phyloP scores from a whole-genome alignment of 139 green algal genomes.

The Bryopsis sp. region DNA sequence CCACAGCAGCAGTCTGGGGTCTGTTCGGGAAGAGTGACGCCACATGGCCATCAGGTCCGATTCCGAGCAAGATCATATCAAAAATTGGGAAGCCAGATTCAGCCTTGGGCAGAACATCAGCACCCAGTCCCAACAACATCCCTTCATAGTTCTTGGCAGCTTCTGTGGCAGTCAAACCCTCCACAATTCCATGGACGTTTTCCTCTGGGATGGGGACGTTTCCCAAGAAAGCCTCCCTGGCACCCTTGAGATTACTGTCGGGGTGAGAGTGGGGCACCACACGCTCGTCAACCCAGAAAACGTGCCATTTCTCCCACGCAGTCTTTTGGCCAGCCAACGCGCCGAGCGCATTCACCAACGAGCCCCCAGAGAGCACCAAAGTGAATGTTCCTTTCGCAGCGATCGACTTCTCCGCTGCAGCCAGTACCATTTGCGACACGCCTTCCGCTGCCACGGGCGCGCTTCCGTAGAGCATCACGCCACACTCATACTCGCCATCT shows the following conservation, averaged over 20 bases:
- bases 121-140: conserved; percentile 42
- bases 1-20: conserved; percentile 35
- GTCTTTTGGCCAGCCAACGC: conserved; percentile 37
- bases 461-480: conserved; percentile 41
- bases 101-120: conserved; percentile 42
- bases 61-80: conserved; percentile 85
- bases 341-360: conserved; percentile 49
- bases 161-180: conserved; percentile 34
- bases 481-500: conserved; percentile 23
- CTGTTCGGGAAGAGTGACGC: conserved; percentile 96
- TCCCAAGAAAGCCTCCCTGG: conserved; percentile 53
- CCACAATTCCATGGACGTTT: conserved; percentile 45
- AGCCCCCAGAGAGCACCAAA: conserved; percentile 72
- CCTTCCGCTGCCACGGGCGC: conserved; percentile 30
- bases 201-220: conserved; percentile 56
- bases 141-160: conserved; percentile 59
- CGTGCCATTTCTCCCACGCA: conserved; percentile 66
- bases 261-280: conserved; percentile 58
- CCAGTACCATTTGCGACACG: conserved; percentile 35
- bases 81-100: conserved; percentile 56
- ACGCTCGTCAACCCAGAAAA: conserved; percentile 65
- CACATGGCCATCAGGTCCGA: conserved; percentile 95
- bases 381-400: conserved; percentile 64
- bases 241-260: conserved; percentile 73
- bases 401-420: conserved; percentile 50